phyloP scores from a whole-genome alignment of 2,329 filamentous ascomycete genomes.

The Fusarium sp. region DNA sequence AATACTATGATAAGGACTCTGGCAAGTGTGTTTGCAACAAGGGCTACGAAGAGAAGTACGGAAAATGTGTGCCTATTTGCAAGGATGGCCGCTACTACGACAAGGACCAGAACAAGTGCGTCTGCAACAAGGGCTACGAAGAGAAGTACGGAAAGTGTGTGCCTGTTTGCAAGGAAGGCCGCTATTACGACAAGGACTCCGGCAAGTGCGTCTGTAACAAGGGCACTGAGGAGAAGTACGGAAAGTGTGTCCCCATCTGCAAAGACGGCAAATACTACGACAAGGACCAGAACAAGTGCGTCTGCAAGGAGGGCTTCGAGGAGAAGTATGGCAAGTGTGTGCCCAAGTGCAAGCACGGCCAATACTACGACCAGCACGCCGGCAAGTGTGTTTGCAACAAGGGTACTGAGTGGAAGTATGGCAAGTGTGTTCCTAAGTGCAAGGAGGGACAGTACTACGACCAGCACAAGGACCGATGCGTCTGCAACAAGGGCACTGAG shows the following conservation, averaged over 20 bases:
- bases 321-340: conserved; percentile 20
- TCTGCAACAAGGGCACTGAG: not conserved
- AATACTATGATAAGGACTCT: conserved; percentile 5
- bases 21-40: conserved; percentile 19
- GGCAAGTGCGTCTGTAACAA: not conserved
- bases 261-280: conserved; percentile 10
- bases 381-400: conserved; percentile 11
- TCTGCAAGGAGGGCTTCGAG: conserved; percentile 12
- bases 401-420: conserved; percentile 19
- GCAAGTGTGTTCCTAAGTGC: no score
- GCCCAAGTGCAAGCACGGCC: conserved; percentile 5
- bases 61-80: conserved; percentile 20
- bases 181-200: conserved; percentile 3
- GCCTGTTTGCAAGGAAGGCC: not conserved
- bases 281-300: conserved; percentile 2
- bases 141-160: conserved; percentile 5
- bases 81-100: no score
- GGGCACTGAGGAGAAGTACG: not conserved
- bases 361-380: no score
- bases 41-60: conserved; percentile 7
- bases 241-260: not conserved
- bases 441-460: conserved; percentile 14
- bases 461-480: not conserved
- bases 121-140: conserved; percentile 23
- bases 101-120: not conserved